phyloP scores from a whole-genome alignment of 192 early-diverging fungal genomes.

The Backusella westeae region DNA sequence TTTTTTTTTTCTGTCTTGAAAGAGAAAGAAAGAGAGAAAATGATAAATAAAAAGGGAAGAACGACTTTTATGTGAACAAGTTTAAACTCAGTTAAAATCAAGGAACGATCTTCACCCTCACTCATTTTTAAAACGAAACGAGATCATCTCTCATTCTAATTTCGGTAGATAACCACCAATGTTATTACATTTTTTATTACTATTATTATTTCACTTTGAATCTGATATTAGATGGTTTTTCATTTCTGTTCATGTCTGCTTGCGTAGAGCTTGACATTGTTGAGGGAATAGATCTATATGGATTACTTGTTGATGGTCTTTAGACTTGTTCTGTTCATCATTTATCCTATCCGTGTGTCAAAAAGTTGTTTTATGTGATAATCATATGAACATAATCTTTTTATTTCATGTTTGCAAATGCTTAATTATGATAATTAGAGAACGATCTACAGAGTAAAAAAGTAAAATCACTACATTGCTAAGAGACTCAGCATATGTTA shows the following conservation, averaged over 20 bases:
- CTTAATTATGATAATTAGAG: background rate
- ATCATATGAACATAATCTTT: background rate
- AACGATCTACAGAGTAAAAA: background rate
- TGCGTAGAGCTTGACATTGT: background rate
- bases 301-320: background rate
- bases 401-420: too few species aligned
- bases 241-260: background rate
- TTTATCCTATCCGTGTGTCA: background rate
- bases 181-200: background rate
- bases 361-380: background rate
- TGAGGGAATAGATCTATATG: background rate
- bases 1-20: background rate
- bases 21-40: constrained; percentile 1
- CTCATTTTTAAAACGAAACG: background rate
- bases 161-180: background rate
- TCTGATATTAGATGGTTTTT: background rate
- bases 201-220: background rate
- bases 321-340: background rate
- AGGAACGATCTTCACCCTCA: background rate
- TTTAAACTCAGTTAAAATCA: background rate
- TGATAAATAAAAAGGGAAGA: constrained; percentile 20
- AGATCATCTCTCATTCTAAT: background rate
- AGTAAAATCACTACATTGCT: background rate
- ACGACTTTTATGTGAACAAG: background rate
- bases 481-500: background rate